Evolutionary conservation across 1,139 yeast genomes (phyloP).

Genomic region (Candida tunisiensis): DNA sequence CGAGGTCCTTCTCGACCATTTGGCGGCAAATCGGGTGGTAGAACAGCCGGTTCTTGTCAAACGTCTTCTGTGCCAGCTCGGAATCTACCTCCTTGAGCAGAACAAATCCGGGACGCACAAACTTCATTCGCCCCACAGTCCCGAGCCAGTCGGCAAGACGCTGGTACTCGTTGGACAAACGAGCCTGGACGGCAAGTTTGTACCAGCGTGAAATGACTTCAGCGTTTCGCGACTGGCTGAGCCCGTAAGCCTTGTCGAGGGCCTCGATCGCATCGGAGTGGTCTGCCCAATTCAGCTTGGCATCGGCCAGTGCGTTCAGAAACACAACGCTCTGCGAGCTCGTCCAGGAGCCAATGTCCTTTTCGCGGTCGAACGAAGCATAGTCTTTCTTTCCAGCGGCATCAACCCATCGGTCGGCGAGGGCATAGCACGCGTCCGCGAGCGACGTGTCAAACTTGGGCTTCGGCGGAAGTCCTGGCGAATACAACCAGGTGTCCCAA

Average conservation of each 20-base stretch:
- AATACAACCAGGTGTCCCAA: slow-evolving; percentile 72
- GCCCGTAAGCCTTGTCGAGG: slow-evolving; percentile 30
- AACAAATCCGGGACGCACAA: slow-evolving; percentile 73
- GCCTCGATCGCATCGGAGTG: slow-evolving; percentile 16
- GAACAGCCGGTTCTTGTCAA: slow-evolving; percentile 34
- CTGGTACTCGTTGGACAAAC: slow-evolving; percentile 27
- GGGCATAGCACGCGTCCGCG: slow-evolving; percentile 51
- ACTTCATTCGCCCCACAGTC: slow-evolving; percentile 90
- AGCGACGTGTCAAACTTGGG: slow-evolving; percentile 66
- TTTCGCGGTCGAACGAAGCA: slow-evolving; percentile 13
- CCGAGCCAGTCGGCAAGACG: slow-evolving; percentile 70
- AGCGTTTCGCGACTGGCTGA: slow-evolving; percentile 44
- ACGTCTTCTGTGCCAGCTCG: slow-evolving; percentile 47
- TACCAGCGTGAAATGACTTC: slow-evolving; percentile 75
- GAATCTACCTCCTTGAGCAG: slow-evolving; percentile 48
- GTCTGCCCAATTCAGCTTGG: slow-evolving; percentile 18
- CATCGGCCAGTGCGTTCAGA: slow-evolving; percentile 41
- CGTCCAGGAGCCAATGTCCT: slow-evolving; percentile 43
- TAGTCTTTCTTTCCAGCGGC: slow-evolving; percentile 16
- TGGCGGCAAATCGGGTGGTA: slow-evolving; percentile 81
- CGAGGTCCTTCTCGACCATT: slow-evolving; percentile 62
- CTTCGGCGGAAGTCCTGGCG: slow-evolving; percentile 78
- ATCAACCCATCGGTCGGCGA: slow-evolving; percentile 50
- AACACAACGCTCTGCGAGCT: slow-evolving; percentile 70
- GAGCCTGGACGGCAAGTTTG: slow-evolving; percentile 27